Evolutionary conservation across 306 rosid species (phyloP).

Genomic region (Citrullus amarus): DNA sequence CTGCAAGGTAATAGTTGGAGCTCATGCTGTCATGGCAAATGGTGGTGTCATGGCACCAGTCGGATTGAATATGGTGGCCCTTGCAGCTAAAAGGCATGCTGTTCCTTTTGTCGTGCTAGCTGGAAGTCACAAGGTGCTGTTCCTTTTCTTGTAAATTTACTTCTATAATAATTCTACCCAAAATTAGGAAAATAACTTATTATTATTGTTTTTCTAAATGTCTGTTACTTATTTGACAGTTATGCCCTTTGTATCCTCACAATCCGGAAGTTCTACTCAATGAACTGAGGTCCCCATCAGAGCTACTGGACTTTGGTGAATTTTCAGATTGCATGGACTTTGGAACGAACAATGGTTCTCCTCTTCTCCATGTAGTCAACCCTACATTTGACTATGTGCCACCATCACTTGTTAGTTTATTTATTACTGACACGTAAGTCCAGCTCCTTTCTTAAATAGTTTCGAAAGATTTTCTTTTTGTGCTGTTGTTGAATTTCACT

Average conservation of each 20-base stretch:
- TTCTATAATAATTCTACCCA: background rate
- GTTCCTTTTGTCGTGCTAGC: slow-evolving; percentile 98
- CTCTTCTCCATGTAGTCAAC: slow-evolving; percentile 76
- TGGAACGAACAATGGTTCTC: slow-evolving; percentile 56
- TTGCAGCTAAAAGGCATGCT: slow-evolving; percentile 96
- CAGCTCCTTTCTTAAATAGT: background rate
- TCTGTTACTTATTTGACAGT: slow-evolving; percentile 30
- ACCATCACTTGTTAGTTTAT: slow-evolving; percentile 81
- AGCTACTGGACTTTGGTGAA: slow-evolving; percentile 94
- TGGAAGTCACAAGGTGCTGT: slow-evolving; percentile 89
- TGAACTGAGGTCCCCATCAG: slow-evolving; percentile 95
- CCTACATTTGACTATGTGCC: slow-evolving; percentile 93
- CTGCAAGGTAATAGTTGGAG: slow-evolving; percentile 90
- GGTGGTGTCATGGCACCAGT: slow-evolving; percentile 94
- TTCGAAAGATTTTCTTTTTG: background rate
- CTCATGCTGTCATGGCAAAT: slow-evolving; percentile 98
- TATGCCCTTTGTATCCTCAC: slow-evolving; percentile 97
- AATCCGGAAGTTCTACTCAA: slow-evolving; percentile 80
- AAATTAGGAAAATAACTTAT: background rate
- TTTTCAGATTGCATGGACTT: slow-evolving; percentile 92
- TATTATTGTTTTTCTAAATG: background rate
- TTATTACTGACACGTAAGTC: slow-evolving; percentile 96
- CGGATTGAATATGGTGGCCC: slow-evolving; percentile 96
- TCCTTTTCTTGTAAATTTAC: background rate
- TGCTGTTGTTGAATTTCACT: background rate